Evolutionary conservation across 805 yeast genomes (phyloP).

Genomic region (Dipodascus geniculatus): DNA sequence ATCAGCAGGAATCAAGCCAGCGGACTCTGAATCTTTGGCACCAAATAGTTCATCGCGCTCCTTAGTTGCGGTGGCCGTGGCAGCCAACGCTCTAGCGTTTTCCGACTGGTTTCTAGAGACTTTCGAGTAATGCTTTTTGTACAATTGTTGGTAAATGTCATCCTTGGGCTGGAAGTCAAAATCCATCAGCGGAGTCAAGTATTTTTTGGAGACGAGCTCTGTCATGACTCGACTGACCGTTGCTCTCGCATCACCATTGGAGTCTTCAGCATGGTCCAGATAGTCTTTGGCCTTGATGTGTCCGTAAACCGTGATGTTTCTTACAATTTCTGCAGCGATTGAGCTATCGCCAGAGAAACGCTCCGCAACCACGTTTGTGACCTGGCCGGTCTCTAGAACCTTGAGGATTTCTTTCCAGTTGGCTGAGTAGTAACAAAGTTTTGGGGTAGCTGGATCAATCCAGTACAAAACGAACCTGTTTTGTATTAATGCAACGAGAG

Average conservation of each 20-base stretch:
- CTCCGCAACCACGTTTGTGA: conserved; percentile 35
- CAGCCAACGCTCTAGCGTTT: conserved; percentile 44
- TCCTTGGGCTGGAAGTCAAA: conserved; percentile 25
- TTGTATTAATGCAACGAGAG: conserved; percentile 69
- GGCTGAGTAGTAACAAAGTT: conserved; percentile 36
- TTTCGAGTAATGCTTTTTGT: conserved; percentile 12
- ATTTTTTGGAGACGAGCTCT: conserved; percentile 36
- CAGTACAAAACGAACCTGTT: conserved; percentile 63
- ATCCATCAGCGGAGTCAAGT: conserved; percentile 37
- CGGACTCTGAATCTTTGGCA: conserved; percentile 9
- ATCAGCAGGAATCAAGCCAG: conserved; percentile 10
- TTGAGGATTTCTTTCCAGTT: conserved; percentile 53
- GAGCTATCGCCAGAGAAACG: conserved; percentile 27
- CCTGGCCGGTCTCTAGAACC: conserved; percentile 67
- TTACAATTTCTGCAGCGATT: conserved; percentile 46
- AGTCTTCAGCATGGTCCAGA: conserved; percentile 14
- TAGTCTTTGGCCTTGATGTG: conserved; percentile 49
- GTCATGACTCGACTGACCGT: conserved; percentile 27
- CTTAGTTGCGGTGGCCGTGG: conserved; percentile 42
- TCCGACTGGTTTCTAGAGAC: conserved; percentile 32
- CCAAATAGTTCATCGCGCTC: conserved; percentile 12
- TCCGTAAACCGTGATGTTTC: conserved; percentile 60
- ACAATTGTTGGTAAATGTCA: conserved; percentile 17
- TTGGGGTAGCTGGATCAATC: conserved; percentile 29
- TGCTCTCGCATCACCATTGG: conserved; percentile 19